Conservation (phyloP, 2,329 filamentous ascomycete genomes). For the Nannizzia gypsea region DNA sequence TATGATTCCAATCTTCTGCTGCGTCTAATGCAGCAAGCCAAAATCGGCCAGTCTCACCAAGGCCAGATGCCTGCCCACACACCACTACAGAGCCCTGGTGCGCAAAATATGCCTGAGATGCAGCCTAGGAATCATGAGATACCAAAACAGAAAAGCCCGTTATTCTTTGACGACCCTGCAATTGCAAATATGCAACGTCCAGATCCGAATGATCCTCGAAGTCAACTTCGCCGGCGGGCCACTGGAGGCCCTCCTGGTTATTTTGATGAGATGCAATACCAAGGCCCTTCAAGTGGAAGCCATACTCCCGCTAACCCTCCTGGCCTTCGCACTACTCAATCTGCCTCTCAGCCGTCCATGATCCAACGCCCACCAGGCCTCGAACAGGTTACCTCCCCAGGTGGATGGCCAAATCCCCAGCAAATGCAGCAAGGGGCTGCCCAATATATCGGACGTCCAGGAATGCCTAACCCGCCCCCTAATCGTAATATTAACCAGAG, state of each 20-base stretch:
- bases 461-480: slow-evolving; percentile 21
- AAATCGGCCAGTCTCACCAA: slow-evolving; percentile 20
- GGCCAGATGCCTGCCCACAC: slow-evolving; percentile 22
- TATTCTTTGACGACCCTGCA: slow-evolving; percentile 34
- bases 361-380: slow-evolving; percentile 36
- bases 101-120: slow-evolving; percentile 26
- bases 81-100: slow-evolving; percentile 23
- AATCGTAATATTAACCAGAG: slow-evolving; percentile 25
- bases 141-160: slow-evolving; percentile 25
- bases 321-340: slow-evolving; percentile 26
- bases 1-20: slow-evolving; percentile 75
- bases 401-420: slow-evolving; percentile 29
- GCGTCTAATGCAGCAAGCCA: slow-evolving; percentile 61
- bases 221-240: slow-evolving; percentile 27
- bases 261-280: slow-evolving; percentile 32
- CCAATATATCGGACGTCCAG: slow-evolving; percentile 29
- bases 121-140: slow-evolving; percentile 22
- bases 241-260: slow-evolving; percentile 30
- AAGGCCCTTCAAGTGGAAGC: slow-evolving; percentile 20
- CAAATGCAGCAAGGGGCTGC: slow-evolving; percentile 24
- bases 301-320: slow-evolving; percentile 27
- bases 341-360: slow-evolving; percentile 25
- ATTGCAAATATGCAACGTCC: slow-evolving; percentile 33
- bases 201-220: slow-evolving; percentile 21
- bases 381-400: slow-evolving; percentile 31